These are phyloP conservation scores for Aspergillus funiculosus DNA, from an alignment of 495 filamentous ascomycete genomes.

Conservation along the genomic window DNA sequence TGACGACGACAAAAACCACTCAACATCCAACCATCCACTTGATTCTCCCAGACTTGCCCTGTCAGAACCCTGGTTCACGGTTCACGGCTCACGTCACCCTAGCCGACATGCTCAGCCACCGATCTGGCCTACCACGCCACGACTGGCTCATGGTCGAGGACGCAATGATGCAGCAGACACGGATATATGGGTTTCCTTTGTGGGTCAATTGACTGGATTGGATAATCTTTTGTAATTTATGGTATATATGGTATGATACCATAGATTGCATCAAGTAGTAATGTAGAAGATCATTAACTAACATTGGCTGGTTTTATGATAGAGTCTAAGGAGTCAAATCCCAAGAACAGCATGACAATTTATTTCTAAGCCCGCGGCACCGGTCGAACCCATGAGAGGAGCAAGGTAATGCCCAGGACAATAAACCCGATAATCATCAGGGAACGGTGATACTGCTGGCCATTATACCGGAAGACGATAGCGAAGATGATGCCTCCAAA, in stretches of 20 bases:
- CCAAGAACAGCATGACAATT: too few species aligned
- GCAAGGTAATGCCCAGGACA: slow-evolving; percentile 59
- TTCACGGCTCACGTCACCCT: slow-evolving; percentile 41
- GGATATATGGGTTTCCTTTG: too few species aligned
- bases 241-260: too few species aligned
- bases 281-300: too few species aligned
- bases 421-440: slow-evolving; percentile 82
- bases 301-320: too few species aligned
- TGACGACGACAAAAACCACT: slow-evolving; percentile 27
- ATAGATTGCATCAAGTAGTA: too few species aligned
- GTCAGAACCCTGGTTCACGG: slow-evolving; percentile 36
- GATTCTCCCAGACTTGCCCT: slow-evolving; percentile 53
- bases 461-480: slow-evolving; percentile 76
- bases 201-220: too few species aligned
- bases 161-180: too few species aligned
- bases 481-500: slow-evolving; percentile 81
- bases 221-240: too few species aligned
- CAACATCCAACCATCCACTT: slow-evolving; percentile 37
- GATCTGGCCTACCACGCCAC: slow-evolving; percentile 45
- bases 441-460: slow-evolving; percentile 56
- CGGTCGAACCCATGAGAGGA: slow-evolving; percentile 65
- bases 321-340: too few species aligned
- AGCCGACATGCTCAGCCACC: slow-evolving; percentile 48
- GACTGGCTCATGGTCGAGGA: too few species aligned
- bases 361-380: slow-evolving; percentile 46